Percentiles rank a stretch among this genome's conserved stretches.
phyloP scores from a whole-genome alignment of 306 rosid species.

The Pachyrhizus erosus region DNA sequence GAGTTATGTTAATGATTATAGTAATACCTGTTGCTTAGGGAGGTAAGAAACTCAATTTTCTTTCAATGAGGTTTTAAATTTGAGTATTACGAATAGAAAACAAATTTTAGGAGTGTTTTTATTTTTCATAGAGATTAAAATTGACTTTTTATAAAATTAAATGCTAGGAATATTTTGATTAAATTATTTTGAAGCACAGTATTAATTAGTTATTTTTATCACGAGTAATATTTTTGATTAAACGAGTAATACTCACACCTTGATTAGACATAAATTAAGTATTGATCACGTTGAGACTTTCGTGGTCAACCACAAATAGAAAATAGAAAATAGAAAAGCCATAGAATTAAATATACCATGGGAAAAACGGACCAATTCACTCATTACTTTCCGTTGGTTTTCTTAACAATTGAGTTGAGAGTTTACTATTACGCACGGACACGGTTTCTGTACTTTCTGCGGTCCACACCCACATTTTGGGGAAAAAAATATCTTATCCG shows the following conservation, averaged over 20 bases:
- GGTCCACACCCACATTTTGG: background rate
- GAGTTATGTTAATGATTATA: background rate
- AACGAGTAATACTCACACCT: background rate
- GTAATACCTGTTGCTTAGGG: background rate
- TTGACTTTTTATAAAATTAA: too few species aligned
- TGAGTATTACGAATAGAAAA: too few species aligned
- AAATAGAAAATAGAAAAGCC: background rate
- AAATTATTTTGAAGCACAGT: too few species aligned
- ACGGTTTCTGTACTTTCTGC: background rate
- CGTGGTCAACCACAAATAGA: background rate
- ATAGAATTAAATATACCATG: slow-evolving; percentile 12
- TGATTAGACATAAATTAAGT: background rate
- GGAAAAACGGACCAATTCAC: slow-evolving; percentile 9
- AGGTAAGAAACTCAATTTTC: background rate
- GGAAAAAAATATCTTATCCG: slow-evolving; percentile 33
- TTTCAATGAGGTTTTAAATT: background rate
- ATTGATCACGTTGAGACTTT: background rate
- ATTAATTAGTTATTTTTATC: too few species aligned
- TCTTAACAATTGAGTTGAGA: background rate
- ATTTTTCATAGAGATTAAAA: too few species aligned
- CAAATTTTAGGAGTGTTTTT: too few species aligned
- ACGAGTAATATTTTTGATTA: background rate
- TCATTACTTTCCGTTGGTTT: background rate
- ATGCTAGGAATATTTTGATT: too few species aligned
- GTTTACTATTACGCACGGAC: background rate